Percentiles rank a stretch among this genome's conserved stretches.
phyloP scores from a whole-genome alignment of 305 asterid genomes.

The Solanum hybrid region DNA sequence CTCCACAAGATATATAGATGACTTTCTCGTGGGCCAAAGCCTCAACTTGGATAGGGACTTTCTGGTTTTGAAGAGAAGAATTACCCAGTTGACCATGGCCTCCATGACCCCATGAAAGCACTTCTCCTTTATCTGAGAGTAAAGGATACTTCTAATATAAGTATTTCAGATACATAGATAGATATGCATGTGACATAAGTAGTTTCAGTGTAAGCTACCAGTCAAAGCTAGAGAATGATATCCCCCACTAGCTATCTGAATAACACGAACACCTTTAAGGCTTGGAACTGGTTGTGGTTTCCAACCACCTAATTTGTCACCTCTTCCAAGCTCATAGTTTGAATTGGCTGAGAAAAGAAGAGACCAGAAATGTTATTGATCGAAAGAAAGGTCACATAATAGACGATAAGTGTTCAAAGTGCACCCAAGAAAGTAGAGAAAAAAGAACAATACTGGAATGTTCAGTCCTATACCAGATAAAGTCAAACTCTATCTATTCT shows the following conservation, averaged over 20 bases:
- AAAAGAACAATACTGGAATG: background rate
- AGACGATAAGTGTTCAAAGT: background rate
- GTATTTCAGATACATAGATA: constrained; percentile 10
- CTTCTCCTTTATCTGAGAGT: constrained; percentile 73
- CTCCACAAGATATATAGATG: constrained; percentile 76
- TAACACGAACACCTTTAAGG: constrained; percentile 55
- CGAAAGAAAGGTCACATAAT: background rate
- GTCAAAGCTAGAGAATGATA: constrained; percentile 96
- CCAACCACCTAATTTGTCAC: constrained; percentile 85
- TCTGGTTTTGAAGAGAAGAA: constrained; percentile 60
- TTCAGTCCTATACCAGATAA: background rate
- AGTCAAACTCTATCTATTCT: background rate
- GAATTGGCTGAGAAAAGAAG: constrained; percentile 63
- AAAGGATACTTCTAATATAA: background rate
- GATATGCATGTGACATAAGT: background rate
- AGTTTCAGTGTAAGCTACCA: constrained; percentile 27
- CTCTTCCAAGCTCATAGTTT: constrained; percentile 95
- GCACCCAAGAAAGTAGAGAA: background rate
- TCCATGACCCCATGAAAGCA: constrained; percentile 97
- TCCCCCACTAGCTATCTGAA: constrained; percentile 93
- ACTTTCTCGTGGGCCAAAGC: constrained; percentile 64
- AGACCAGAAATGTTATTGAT: background rate
- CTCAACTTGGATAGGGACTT: constrained; percentile 58
- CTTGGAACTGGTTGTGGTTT: constrained; percentile 75
- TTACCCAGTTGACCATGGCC: constrained; percentile 90